phyloP scores from a whole-genome alignment of 192 early-diverging fungal species.

The Geranomyces variabilis region DNA sequence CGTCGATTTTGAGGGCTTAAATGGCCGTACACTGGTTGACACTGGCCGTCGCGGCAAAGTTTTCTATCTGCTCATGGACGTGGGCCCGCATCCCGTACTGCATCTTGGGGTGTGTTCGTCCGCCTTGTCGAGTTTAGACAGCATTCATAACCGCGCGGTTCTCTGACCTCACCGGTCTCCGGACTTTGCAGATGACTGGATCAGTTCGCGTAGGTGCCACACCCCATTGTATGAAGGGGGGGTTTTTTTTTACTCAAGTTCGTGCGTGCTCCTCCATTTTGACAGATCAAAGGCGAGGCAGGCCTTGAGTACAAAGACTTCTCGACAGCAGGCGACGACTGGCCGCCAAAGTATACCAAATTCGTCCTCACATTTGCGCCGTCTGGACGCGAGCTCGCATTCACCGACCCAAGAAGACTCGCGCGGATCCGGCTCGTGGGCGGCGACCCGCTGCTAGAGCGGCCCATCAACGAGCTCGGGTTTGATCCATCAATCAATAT shows the following conservation, averaged over 20 bases:
- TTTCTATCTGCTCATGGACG: conserved; percentile 61
- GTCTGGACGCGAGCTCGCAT: conserved; percentile 40
- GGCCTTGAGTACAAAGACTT: conserved; percentile 43
- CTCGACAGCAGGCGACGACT: conserved; percentile 44
- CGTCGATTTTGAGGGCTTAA: conserved; percentile 42
- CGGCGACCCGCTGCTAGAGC: conserved; percentile 49
- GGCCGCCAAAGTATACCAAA: conserved; percentile 76
- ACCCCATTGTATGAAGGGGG: no score
- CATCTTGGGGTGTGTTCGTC: conserved; percentile 66
- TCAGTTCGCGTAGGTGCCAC: conserved; percentile 19
- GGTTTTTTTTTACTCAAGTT: no score
- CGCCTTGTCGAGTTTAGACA: no score
- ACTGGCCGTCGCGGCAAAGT: conserved; percentile 77
- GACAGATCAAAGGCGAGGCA: conserved; percentile 37
- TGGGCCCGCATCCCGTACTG: conserved; percentile 52
- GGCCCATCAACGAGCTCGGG: conserved; percentile 67
- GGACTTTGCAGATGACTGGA: conserved; percentile 58
- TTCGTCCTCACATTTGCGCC: conserved; percentile 54
- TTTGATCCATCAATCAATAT: conserved; percentile 74
- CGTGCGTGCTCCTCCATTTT: no score
- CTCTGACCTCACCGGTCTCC: no score
- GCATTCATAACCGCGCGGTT: no score
- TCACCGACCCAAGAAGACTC: conserved; percentile 72
- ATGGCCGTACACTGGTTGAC: conserved; percentile 55
- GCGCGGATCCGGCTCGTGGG: conserved; percentile 64